Base-by-base conservation (phyloP, 2,329 filamentous ascomycete genomes). In the Fusarium circinatum region DNA sequence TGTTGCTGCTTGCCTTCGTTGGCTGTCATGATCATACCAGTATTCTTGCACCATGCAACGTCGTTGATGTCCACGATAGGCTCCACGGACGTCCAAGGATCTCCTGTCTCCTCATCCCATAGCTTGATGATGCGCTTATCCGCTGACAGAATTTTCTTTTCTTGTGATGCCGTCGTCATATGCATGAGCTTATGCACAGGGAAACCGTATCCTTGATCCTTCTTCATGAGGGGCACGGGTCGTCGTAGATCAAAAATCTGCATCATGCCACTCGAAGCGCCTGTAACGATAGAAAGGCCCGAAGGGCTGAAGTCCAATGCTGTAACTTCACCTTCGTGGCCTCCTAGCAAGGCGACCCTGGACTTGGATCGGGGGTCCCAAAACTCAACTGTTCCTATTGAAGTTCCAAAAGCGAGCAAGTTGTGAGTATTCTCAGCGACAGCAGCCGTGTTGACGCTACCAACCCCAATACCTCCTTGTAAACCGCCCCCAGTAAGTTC, bases 51-150 rank as follows among this genome's bases (percentile, higher is more conserved):
- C 92, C 95, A 98, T 57, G 94, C 95, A 12, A 99, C 95, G 70
- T 94, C 92, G 82, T 98, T 98, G 77, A 99, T 90, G 80, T 99
- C 96, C 12, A 98, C 96, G 13, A 94, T 90, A 5, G 96, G 96
- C 79, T 99, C 96, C 49, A 98, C 94, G 3, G 94, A 96, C 0
- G 96, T 98, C 96, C 96, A 99, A 8, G 96, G 94, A 28, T 91
- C 90, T 63, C 96, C 96, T 65, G 92, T 91, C 39, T 88, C 85
- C 69, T 94, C 91, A 78, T 98, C 94, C 94, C 96, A 99, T 51
- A 99, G 90, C 84, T 99, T 99, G 85, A 99, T 97, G 76, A 98
- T 97, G 72, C 94, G 90, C 84, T 97, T 98, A 83, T 99, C 97
- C 13, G 95, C 91, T 3, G 95, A 97, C 70, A 98, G 86, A 26